Percentiles rank a stretch among this genome's conserved stretches.
phyloP scores from a whole-genome alignment of 108 stramenopile genomes.

The Fragilariopsis cylindrus region DNA sequence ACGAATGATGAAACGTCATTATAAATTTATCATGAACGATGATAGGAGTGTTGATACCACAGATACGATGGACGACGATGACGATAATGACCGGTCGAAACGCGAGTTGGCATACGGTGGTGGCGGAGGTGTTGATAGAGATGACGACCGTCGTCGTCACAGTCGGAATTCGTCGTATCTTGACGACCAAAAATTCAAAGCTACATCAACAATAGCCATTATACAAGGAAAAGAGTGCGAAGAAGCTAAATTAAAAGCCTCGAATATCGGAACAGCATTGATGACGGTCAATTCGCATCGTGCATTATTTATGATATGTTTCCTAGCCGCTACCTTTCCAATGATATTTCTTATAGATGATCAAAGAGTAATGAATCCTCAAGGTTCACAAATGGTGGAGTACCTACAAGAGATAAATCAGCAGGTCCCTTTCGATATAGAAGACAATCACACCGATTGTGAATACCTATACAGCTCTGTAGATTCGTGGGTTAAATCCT shows the following conservation, averaged over 20 bases:
- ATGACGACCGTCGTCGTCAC: slow-evolving; percentile 1
- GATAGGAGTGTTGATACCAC: slow-evolving; percentile 17
- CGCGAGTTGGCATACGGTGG: background rate
- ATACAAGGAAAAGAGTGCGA: slow-evolving; percentile 43
- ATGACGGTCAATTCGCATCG: slow-evolving; percentile 75
- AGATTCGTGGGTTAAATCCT: slow-evolving; percentile 46
- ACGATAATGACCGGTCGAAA: background rate
- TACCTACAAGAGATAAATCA: slow-evolving; percentile 69
- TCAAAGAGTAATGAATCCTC: slow-evolving; percentile 34
- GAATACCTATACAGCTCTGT: slow-evolving; percentile 52
- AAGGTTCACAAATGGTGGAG: slow-evolving; percentile 40
- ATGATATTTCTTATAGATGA: slow-evolving; percentile 48
- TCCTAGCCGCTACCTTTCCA: slow-evolving; percentile 41
- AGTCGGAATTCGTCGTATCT: too few relatives aligned
- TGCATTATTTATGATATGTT: slow-evolving; percentile 47
- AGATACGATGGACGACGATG: background rate
- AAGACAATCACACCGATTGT: slow-evolving; percentile 39
- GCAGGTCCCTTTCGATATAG: slow-evolving; percentile 30
- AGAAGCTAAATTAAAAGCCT: slow-evolving; percentile 63
- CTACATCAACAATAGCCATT: too few relatives aligned
- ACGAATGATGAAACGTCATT: background rate
- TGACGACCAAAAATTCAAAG: too few relatives aligned
- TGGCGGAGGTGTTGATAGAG: background rate
- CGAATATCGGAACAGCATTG: slow-evolving; percentile 84
- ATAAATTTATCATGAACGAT: slow-evolving; percentile 20